Evolutionary conservation across 1,139 yeast genomes (phyloP), one percentile per base, ranked within the genome.

Genomic region (Yamadazyma pseudoaaseri): DNA sequence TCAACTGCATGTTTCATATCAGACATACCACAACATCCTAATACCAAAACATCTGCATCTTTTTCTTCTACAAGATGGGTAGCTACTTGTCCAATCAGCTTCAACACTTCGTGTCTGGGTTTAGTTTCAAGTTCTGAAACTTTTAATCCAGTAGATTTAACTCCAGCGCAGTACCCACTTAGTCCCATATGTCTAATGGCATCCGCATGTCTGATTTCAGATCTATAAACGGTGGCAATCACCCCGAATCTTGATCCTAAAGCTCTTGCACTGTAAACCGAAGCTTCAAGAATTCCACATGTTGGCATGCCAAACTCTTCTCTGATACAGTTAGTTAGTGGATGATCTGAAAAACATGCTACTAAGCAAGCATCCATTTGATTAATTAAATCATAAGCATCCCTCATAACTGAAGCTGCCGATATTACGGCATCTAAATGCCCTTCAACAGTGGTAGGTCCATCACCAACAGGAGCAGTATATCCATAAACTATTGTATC

Each of bases 1-100:
- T 48, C 50, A 8, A 58, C 60, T 1, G 62, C 59, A 5, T 35
- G 33, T 27, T 52, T 52, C 60, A 58, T 56, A 34, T 57, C 62
- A 3, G 56, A 44, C 64, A 58, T 58, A 8, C 64, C 64, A 29
- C 62, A 61, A 43, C 64, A 58, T 4, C 64, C 64, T 7, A 58
- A 36, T 7, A 58, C 47, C 10, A 58, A 30, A 6, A 45, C 45
- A 43, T 58, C 64, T 3, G 62, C 62, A 21, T 56, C 56, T 9
- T 34, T 31, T 16, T 54, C 51, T 6, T 42, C 44, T 5, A 58
- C 60, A 16, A 58, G 38, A 10, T 20, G 36, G 3, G 30, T 18
- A 0, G 61, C 60, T 18, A 49, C 54, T 3, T 36, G 33, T 3
- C 36, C 37, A 56, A 58, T 56, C 11, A 48, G 37, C 4, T 34